Percentiles rank a stretch among this genome's conserved stretches.
Conservation (phyloP, 108 stramenopile genomes). For the Cylindrotheca fusiformis region DNA sequence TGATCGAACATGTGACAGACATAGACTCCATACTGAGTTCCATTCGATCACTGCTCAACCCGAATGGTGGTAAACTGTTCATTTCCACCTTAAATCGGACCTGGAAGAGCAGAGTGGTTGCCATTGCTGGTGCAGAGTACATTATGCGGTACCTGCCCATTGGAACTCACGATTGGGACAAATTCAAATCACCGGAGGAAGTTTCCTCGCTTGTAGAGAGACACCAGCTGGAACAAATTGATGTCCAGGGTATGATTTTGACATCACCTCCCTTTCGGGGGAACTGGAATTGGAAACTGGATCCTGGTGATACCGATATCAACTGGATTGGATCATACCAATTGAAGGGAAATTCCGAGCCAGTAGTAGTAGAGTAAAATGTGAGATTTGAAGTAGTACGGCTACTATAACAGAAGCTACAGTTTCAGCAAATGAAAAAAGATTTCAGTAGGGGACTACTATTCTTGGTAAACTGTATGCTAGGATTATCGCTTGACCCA, state of each 20-base stretch:
- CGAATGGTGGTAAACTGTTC: slow-evolving; percentile 79
- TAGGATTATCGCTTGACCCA: slow-evolving; percentile 95
- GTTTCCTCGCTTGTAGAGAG: slow-evolving; percentile 33
- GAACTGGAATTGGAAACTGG: slow-evolving; percentile 67
- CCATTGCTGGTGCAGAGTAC: slow-evolving; percentile 92
- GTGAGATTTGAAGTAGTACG: too few relatives aligned
- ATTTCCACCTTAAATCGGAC: slow-evolving; percentile 94
- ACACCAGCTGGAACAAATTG: slow-evolving; percentile 27
- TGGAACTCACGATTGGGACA: slow-evolving; percentile 91
- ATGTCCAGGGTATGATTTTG: slow-evolving; percentile 55
- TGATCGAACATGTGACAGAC: slow-evolving; percentile 90
- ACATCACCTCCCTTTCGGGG: slow-evolving; percentile 36
- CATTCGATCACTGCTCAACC: slow-evolving; percentile 65
- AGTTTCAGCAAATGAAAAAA: too few relatives aligned
- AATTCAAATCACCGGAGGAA: slow-evolving; percentile 74
- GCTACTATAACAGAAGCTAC: too few relatives aligned
- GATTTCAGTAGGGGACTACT: too few relatives aligned
- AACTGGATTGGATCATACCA: slow-evolving; percentile 87
- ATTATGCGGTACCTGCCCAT: slow-evolving; percentile 81
- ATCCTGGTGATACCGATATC: slow-evolving; percentile 58
- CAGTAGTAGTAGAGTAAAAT: too few relatives aligned
- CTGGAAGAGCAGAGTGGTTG: slow-evolving; percentile 68
- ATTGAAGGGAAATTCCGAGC: too few relatives aligned
- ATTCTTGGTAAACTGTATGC: too few relatives aligned
- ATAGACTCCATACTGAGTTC: slow-evolving; percentile 56